phyloP scores from a whole-genome alignment of 2,329 filamentous ascomycete species.

The Colletotrichum sp. region DNA sequence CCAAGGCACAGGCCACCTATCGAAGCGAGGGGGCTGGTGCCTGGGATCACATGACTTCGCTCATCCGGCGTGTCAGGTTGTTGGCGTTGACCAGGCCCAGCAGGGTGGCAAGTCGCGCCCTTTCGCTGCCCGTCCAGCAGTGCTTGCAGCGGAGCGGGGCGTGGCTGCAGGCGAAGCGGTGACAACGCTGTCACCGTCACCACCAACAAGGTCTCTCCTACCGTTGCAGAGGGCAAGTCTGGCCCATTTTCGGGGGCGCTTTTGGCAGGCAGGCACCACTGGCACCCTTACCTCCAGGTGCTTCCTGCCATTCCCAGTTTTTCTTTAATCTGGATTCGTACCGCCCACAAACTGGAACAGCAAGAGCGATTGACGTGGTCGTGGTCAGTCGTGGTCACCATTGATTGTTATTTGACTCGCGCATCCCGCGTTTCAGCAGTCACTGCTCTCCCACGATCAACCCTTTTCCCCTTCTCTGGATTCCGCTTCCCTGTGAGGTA shows the following conservation, averaged over 20 bases:
- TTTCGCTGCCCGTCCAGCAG: not conserved
- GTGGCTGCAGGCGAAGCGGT: not conserved
- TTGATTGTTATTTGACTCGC: conserved; percentile 12
- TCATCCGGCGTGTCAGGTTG: conserved; percentile 34
- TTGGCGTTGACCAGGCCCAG: not conserved
- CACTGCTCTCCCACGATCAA: not conserved
- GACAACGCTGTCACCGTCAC: not conserved
- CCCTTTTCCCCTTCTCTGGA: not conserved
- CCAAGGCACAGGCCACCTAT: conserved; percentile 19
- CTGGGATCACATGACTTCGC: conserved; percentile 42
- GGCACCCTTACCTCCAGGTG: not conserved
- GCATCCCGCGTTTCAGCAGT: conserved; percentile 6
- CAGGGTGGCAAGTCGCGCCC: conserved; percentile 25
- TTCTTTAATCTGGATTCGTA: not conserved
- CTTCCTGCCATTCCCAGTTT: not conserved
- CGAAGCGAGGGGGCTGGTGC: conserved; percentile 30
- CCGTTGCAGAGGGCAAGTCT: not conserved
- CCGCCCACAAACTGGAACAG: not conserved
- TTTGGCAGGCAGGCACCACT: not conserved
- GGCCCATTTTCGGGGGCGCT: not conserved
- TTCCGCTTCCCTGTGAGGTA: not conserved
- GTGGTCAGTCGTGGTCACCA: not conserved
- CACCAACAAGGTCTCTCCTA: not conserved
- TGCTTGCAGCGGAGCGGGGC: not conserved
- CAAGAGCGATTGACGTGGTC: not conserved